These are phyloP conservation scores for Alternaria novae-zelandiae DNA, from an alignment of 2,329 filamentous ascomycete genomes.

Conservation along the genomic window DNA sequence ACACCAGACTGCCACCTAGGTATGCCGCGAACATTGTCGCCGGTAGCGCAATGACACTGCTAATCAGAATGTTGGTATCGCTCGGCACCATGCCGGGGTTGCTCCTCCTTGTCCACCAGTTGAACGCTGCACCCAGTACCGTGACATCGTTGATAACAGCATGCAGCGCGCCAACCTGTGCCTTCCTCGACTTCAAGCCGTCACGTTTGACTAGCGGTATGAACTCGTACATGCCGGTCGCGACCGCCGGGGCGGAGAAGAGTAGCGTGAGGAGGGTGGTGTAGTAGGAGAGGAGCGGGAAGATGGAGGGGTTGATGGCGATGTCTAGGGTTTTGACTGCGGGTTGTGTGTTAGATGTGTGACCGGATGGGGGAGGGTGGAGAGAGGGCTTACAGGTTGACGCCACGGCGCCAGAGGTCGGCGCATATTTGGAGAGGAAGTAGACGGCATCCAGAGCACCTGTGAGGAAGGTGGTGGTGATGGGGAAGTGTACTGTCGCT, in stretches of 20 bases:
- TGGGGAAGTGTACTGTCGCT: conserved; percentile 56
- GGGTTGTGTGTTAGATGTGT: conserved; percentile 3
- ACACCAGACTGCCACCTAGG: conserved; percentile 53
- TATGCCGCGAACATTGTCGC: conserved; percentile 50
- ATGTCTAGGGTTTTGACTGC: conserved; percentile 38
- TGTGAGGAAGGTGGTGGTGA: conserved; percentile 53
- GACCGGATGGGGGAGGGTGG: too few species aligned
- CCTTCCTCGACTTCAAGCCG: conserved; percentile 51
- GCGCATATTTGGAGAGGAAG: conserved; percentile 40
- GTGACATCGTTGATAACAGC: conserved; percentile 53
- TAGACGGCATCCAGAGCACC: conserved; percentile 52
- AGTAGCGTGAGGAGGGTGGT: conserved; percentile 51
- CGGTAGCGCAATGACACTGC: conserved; percentile 43
- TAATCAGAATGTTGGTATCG: conserved; percentile 47
- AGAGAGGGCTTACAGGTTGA: conserved; percentile 24
- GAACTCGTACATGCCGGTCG: conserved; percentile 46
- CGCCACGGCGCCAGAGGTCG: conserved; percentile 41
- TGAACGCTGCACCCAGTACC: conserved; percentile 48
- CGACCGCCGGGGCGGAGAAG: conserved; percentile 40
- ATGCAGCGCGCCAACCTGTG: conserved; percentile 51
- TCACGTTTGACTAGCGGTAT: conserved; percentile 52
- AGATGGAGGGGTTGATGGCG: conserved; percentile 34
- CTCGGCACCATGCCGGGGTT: conserved; percentile 45
- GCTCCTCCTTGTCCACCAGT: conserved; percentile 52
- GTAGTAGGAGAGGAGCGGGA: conserved; percentile 53